phyloP scores from a whole-genome alignment of 2,329 filamentous ascomycete genomes.

The Epicoccum sorghinum region DNA sequence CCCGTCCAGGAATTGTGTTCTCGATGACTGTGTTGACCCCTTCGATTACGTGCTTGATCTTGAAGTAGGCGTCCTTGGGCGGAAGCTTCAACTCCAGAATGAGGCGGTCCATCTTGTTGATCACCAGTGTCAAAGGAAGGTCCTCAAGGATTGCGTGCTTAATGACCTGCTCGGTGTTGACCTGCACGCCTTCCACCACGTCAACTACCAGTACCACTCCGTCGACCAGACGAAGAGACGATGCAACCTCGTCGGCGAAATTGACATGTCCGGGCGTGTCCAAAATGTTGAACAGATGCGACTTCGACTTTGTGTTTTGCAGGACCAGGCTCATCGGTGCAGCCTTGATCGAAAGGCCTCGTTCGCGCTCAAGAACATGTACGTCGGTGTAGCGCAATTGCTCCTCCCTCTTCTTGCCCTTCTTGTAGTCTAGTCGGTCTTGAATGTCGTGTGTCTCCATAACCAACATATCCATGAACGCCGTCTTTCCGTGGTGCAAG shows the following conservation, averaged over 20 bases:
- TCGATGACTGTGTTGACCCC: slow-evolving; percentile 97
- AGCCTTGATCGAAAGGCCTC: slow-evolving; percentile 89
- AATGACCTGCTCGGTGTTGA: slow-evolving; percentile 96
- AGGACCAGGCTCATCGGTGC: slow-evolving; percentile 94
- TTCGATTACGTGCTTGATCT: slow-evolving; percentile 97
- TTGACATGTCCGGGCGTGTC: slow-evolving; percentile 98
- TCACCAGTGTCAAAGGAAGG: slow-evolving; percentile 83
- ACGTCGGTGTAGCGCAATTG: slow-evolving; percentile 95
- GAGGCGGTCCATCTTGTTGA: slow-evolving; percentile 97
- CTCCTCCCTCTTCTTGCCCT: slow-evolving; percentile 82
- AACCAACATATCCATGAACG: slow-evolving; percentile 98
- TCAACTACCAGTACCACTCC: slow-evolving; percentile 94
- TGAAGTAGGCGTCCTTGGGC: slow-evolving; percentile 96
- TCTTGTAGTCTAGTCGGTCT: slow-evolving; percentile 78
- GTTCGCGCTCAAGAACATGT: slow-evolving; percentile 84
- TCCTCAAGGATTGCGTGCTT: slow-evolving; percentile 92
- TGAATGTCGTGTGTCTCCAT: slow-evolving; percentile 90
- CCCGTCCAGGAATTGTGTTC: slow-evolving; percentile 79
- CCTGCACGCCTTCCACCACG: slow-evolving; percentile 97
- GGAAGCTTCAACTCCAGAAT: slow-evolving; percentile 94
- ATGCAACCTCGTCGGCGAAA: slow-evolving; percentile 95
- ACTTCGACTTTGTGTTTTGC: slow-evolving; percentile 88
- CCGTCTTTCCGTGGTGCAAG: slow-evolving; percentile 96
- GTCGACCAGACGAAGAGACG: slow-evolving; percentile 84
- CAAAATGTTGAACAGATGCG: slow-evolving; percentile 90